Percentiles rank a stretch among this genome's conserved stretches.
Conservation (phyloP, 257 asterid genomes). For the Solanum chiquidenum region DNA sequence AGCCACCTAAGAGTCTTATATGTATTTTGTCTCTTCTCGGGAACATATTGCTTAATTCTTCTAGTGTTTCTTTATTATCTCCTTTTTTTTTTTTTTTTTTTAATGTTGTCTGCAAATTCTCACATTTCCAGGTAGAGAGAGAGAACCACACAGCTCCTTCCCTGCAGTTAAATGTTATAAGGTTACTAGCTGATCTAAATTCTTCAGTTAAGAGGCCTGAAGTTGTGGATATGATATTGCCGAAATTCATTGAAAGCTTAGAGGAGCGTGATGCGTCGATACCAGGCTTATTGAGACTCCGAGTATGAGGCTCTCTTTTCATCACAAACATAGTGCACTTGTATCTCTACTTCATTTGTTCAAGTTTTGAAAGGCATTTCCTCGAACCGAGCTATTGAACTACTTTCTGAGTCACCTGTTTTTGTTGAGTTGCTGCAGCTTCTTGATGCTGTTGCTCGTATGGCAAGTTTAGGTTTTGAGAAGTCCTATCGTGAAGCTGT, state of each 20-base stretch:
- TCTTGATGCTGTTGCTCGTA: slow-evolving; percentile 99
- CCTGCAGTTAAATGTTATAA: slow-evolving; percentile 75
- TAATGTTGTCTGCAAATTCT: slow-evolving; percentile 4
- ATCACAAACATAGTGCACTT: neutral
- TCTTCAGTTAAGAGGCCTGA: slow-evolving; percentile 74
- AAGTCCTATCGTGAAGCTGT: slow-evolving; percentile 96
- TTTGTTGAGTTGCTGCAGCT: slow-evolving; percentile 87
- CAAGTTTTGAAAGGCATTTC: neutral
- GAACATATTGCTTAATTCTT: neutral
- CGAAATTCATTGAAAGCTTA: slow-evolving; percentile 83
- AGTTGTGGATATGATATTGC: slow-evolving; percentile 91
- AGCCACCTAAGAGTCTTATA: neutral
- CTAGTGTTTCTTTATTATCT: neutral
- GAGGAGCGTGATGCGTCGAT: slow-evolving; percentile 97
- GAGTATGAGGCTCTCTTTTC: slow-evolving; percentile 39
- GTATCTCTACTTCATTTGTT: neutral
- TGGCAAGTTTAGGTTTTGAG: slow-evolving; percentile 97
- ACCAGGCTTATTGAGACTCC: slow-evolving; percentile 83
- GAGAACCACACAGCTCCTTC: slow-evolving; percentile 70
- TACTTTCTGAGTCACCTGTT: slow-evolving; percentile 24
- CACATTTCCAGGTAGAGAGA: slow-evolving; percentile 55
- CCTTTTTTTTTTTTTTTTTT: neutral
- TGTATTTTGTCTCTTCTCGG: neutral
- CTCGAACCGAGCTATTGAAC: neutral
- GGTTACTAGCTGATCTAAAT: slow-evolving; percentile 74